Conservation (phyloP, 768 basidiomycete genomes). For the Macrolepiota fuliginosa region DNA sequence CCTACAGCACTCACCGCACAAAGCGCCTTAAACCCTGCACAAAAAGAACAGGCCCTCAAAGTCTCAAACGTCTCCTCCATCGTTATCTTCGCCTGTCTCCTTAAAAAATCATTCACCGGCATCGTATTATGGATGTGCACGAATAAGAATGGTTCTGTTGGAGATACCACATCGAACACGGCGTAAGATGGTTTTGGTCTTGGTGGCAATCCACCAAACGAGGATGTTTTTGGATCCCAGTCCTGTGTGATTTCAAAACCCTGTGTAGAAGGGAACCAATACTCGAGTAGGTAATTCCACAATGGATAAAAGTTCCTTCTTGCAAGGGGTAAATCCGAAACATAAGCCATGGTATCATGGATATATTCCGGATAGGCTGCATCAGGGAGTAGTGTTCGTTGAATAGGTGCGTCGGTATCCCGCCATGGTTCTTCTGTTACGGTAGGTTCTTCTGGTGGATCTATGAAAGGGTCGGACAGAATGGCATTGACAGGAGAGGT, state of each 20-base stretch:
- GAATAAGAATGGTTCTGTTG: conserved; percentile 3
- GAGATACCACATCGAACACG: neutral
- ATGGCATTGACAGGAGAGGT: neutral
- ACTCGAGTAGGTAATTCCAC: conserved; percentile 2
- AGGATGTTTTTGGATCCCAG: conserved; percentile 4
- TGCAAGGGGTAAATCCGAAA: neutral
- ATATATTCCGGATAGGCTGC: conserved; percentile 6
- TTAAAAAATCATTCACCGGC: neutral
- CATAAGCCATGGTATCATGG: neutral
- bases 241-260: conserved; percentile 1
- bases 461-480: neutral
- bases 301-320: neutral
- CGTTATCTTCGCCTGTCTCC: neutral
- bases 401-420: neutral
- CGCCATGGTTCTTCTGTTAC: neutral
- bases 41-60: conserved; percentile 1
- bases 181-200: neutral
- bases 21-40: neutral
- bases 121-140: neutral
- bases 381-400: neutral
- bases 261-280: conserved; percentile 8
- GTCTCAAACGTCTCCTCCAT: conserved; percentile 5
- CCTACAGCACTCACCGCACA: conserved; percentile 1
- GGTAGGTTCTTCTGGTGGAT: neutral
- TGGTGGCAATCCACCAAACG: neutral